Evolutionary conservation across 192 early-diverging fungal species (phyloP), one percentile per base, ranked within the genome.

Genomic region (Spizellomyces sp.): DNA sequence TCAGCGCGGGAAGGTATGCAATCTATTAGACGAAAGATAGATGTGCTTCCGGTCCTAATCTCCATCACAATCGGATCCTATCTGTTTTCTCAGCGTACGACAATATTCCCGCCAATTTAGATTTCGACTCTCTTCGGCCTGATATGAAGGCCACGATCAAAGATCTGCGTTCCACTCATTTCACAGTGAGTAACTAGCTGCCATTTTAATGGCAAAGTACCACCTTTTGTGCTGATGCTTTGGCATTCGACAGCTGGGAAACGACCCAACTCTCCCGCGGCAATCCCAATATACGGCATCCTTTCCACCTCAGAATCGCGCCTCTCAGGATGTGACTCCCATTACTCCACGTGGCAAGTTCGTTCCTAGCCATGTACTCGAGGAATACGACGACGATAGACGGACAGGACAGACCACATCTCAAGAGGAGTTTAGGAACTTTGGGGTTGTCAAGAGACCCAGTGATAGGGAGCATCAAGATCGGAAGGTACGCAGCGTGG

Each of bases 121-220:
- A 54, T 54, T 54, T 54, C 17, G 17, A 54, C 17, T 54, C 50
- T 4, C 17, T 54, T 12, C 50, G 50, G 12, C 50, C 50, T 2
- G 59, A 61, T 41, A 61, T 61, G 59, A 41, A 10, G 36, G 21
- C 14, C 2, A 22, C 21, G n/a, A 61, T 61, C 27, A 15, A 41
- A 41, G 59, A 61, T 61, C 59, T 61, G 12, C 17, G 36, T 19
- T 17, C 59, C 36, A 61, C 59, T 14, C 59, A 61, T 22, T 61
- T 61, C 27, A 17, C 17, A 0, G 59, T 61, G 14, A 14, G 59
- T 12, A 12, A 12, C 27, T 27, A 15, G 14, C 59, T 14, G 12
- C 21, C 17, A 1, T 41, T 22, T 27, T 4, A 27, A 14, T 10
- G 12, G 59, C 59, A 17, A 19, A 19, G 12, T 41, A 17, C 14